Base-by-base conservation (phyloP, 148 eudicot species). In the Diospyros lotus region DNA sequence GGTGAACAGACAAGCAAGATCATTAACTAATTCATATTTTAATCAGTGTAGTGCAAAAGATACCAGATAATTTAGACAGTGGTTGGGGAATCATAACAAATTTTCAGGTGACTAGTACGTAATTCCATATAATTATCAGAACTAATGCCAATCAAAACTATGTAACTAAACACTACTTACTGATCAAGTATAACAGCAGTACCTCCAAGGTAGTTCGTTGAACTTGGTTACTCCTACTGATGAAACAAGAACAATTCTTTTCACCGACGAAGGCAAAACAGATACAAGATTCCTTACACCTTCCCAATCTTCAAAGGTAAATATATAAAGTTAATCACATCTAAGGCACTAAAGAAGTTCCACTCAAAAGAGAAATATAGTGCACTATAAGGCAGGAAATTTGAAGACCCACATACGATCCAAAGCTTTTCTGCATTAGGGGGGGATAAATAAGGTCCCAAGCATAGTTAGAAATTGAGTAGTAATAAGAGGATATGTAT, bases 181-280 rank as follows among this genome's bases (percentile, higher is more conserved):
- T 18, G 28, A 68, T 74, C 77, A 72, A 55, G 54, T 64, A 77
- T 61, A 72, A 66, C 75, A 73, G 55, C 43, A 77, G 52, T 86
- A 95, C 99, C 93, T 95, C 99, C 99, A 95, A 38, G 99, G 99
- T 46, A 95, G 86, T 81, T 95, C 97, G 75, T 88, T 88, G 83
- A 44, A 88, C 87, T 95, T 95, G 76, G 99, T 93, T 51, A 95
- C 99, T 83, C 99, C 99, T 41, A 95, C 81, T 41, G 99, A 95
- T 40, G 99, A 95, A 73, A 95, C 99, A 76, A 95, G 94, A 82
- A 95, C 81, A 41, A 95, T 55, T 87, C 98, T 91, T 84, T 87
- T 82, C 73, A 93, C 73, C 8, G 93, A 88, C 2, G 82, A 74
- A 48, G 99, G 99, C 79, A 93, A 82, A 73, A 81, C 85, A 28